Percentiles rank a stretch among this genome's conserved stretches.
Evolutionary conservation across 495 filamentous ascomycete genomes (phyloP).

Genomic region (Trichocladium uniseriatum): DNA sequence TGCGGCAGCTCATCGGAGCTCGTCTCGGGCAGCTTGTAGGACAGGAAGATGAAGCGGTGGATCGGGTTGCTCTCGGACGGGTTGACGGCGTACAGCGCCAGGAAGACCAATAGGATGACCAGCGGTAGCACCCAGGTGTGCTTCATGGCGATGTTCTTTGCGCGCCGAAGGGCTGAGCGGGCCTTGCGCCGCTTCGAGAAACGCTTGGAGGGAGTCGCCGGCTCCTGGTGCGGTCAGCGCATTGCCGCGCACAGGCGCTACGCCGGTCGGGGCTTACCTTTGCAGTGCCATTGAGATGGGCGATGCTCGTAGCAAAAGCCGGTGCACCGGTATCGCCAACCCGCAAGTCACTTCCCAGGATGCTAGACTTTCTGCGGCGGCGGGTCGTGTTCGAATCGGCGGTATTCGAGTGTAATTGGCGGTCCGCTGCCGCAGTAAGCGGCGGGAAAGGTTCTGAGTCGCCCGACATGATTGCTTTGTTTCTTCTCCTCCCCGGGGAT

Average conservation of each 20-base stretch:
- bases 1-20: slow-evolving; percentile 48
- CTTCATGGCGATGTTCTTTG: slow-evolving; percentile 55
- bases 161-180: slow-evolving; percentile 54
- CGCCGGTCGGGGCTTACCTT: slow-evolving; percentile 15
- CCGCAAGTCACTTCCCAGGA: slow-evolving; percentile 34
- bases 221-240: slow-evolving; percentile 15
- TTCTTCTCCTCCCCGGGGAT: not conserved
- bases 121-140: slow-evolving; percentile 79
- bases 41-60: slow-evolving; percentile 83
- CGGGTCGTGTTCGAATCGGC: slow-evolving; percentile 26
- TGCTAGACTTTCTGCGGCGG: slow-evolving; percentile 41
- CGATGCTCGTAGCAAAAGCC: slow-evolving; percentile 35
- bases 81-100: slow-evolving; percentile 64
- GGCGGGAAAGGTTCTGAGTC: slow-evolving; percentile 38
- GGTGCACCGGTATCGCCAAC: slow-evolving; percentile 42
- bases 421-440: slow-evolving; percentile 35
- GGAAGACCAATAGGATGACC: slow-evolving; percentile 52
- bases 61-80: slow-evolving; percentile 76
- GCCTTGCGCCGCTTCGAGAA: slow-evolving; percentile 49
- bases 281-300: slow-evolving; percentile 20
- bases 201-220: slow-evolving; percentile 31
- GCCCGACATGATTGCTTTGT: slow-evolving; percentile 6
- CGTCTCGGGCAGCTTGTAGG: slow-evolving; percentile 61
- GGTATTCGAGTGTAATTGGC: slow-evolving; percentile 22
- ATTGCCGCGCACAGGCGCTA: not conserved